Evolutionary conservation across 2,329 filamentous ascomycete species (phyloP).

Genomic region (Aureobasidium sp.): DNA sequence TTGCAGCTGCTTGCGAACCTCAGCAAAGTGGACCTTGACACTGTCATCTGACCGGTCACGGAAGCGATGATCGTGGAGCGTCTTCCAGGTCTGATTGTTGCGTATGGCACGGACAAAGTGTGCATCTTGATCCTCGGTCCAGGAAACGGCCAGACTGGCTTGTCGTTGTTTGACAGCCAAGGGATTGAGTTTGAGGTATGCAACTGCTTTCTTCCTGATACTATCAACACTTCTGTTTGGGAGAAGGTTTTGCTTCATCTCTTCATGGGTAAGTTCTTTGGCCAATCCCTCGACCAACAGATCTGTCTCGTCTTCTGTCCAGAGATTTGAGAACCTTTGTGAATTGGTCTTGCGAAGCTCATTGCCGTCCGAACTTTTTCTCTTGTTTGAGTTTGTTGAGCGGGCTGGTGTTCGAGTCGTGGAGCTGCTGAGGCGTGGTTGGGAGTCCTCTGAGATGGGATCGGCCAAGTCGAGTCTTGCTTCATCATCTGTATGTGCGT

Average conservation of each 20-base stretch:
- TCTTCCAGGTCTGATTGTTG: neutral
- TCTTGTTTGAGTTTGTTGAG: neutral
- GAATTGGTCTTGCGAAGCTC: neutral
- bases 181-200: neutral
- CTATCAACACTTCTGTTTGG: neutral
- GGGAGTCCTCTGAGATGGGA: slow-evolving; percentile 4
- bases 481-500: neutral
- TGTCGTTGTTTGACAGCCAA: neutral
- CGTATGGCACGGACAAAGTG: slow-evolving; percentile 1
- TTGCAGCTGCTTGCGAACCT: neutral
- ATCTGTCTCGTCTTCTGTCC: slow-evolving; percentile 1
- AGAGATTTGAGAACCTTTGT: neutral
- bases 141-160: neutral
- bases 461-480: neutral
- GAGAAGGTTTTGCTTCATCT: neutral
- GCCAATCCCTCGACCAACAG: neutral
- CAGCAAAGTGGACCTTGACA: neutral
- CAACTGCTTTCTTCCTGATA: neutral
- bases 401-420: neutral
- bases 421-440: slow-evolving; percentile 4
- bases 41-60: neutral
- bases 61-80: neutral
- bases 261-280: neutral
- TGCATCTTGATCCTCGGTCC: neutral
- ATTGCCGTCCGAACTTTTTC: neutral